Evolutionary conservation across 306 rosid genomes (phyloP).

Genomic region (Quercus alba): DNA sequence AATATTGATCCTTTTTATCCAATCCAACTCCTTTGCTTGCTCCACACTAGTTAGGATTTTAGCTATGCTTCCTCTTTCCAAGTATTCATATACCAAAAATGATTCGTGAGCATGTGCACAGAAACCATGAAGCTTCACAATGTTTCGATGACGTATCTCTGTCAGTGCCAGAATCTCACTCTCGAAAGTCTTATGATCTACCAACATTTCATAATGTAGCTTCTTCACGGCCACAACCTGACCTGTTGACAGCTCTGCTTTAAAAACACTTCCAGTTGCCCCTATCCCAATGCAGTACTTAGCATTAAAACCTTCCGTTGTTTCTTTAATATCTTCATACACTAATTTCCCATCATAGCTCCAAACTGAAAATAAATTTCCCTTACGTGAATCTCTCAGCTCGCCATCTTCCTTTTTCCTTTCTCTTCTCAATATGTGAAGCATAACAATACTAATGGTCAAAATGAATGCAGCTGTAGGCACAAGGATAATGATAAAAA

Average conservation of each 20-base stretch:
- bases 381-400: not conserved
- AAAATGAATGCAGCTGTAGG: not conserved
- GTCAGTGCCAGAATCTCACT: no score
- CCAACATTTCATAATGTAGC: slow-evolving; percentile 14
- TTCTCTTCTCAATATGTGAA: not conserved
- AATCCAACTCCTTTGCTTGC: slow-evolving; percentile 26
- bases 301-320: slow-evolving; percentile 29
- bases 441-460: not conserved
- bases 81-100: not conserved
- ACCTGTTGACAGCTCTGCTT: slow-evolving; percentile 26
- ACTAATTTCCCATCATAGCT: slow-evolving; percentile 25
- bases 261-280: slow-evolving; percentile 33
- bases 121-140: no score
- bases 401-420: not conserved
- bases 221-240: slow-evolving; percentile 36
- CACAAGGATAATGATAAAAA: not conserved
- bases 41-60: slow-evolving; percentile 7
- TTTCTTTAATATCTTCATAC: slow-evolving; percentile 31
- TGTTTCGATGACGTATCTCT: no score
- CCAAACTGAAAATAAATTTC: slow-evolving; percentile 7
- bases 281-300: slow-evolving; percentile 34
- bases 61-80: slow-evolving; percentile 37
- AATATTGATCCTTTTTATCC: slow-evolving; percentile 22
- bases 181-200: no score
- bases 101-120: no score